Base-by-base conservation (phyloP, 164 flowering plant species). In the Tetrastigma voinierianum region DNA sequence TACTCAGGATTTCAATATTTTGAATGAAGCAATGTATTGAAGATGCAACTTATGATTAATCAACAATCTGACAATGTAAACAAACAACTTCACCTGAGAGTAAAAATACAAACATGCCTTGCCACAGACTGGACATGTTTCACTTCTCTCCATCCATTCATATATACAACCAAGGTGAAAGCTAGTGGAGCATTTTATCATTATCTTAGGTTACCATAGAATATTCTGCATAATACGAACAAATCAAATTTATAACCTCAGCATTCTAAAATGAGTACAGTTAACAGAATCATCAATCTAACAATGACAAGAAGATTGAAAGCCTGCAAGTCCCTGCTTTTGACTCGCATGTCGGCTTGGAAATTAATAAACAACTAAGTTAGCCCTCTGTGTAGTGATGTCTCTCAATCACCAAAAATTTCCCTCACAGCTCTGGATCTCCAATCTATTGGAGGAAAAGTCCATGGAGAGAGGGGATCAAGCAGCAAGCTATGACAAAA, bases 101-200 rank as follows among this genome's bases (percentile, higher is more conserved):
- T 16, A 46, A 1, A 46, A 17, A 62, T 20, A 44, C 16, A 62
- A 59, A 19, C 14, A 62, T 84, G 91, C 98, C 97, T 90, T 84
- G 73, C 96, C 96, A 82, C 98, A 94, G 44, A 94, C 95, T 25
- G 98, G 97, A 67, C 98, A 94, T 78, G 57, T 88, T 15, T 88
- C 93, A 70, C 97, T 94, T 86, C 98, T 88, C 71, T 94, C 98
- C 97, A 86, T 90, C 98, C 98, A 94, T 62, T 94, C 98, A 70
- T 91, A 94, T 81, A 94, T 94, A 75, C 98, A 94, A 64, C 91
- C 96, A 49, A 94, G 90, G 72, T 94, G 98, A 81, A 83, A 94
- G 85, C n/a, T 94, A 97, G 69, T 94, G 98, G 83, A 79, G 75
- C 98, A 94, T 54, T 86, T 81, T 54, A 96, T 90, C 70, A 87